A percentile compares a stretch with the other conserved stretches of the same genome.
phyloP scores from a whole-genome alignment of 441 rosid genomes.

The Erodium texanum region DNA sequence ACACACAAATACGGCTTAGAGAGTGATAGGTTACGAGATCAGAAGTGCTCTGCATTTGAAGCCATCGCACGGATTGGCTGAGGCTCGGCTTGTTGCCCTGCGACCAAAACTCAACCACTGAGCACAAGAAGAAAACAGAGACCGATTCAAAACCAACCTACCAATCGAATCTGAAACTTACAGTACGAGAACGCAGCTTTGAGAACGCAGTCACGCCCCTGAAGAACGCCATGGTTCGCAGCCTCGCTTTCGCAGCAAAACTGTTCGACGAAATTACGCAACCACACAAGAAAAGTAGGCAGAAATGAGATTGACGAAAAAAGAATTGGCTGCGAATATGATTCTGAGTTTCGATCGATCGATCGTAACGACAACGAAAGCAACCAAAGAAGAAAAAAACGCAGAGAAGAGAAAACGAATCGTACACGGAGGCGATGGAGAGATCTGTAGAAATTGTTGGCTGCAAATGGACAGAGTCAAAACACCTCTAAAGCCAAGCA shows the following conservation, averaged over 20 bases:
- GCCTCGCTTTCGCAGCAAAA: not conserved
- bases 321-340: not conserved
- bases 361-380: not conserved
- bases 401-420: not conserved
- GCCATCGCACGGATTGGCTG: conserved; percentile 67
- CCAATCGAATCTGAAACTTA: conserved; percentile 23
- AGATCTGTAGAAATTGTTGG: not conserved
- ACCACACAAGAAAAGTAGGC: not conserved
- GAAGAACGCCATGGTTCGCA: not conserved
- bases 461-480: not conserved
- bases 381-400: not conserved
- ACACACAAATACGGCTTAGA: not conserved
- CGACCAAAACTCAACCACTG: conserved; percentile 14
- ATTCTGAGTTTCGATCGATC: not conserved
- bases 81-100: conserved; percentile 58
- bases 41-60: conserved; percentile 72
- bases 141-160: not conserved
- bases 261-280: not conserved
- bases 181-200: conserved; percentile 14
- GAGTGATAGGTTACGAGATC: conserved; percentile 41
- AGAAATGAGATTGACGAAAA: not conserved
- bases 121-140: not conserved
- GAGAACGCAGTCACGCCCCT: not conserved
- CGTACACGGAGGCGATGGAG: not conserved
- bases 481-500: not conserved